These are phyloP conservation scores for Phytophthora macrochlamydospora DNA, from an alignment of 352 stramenopile genomes.

Conservation along the genomic window DNA sequence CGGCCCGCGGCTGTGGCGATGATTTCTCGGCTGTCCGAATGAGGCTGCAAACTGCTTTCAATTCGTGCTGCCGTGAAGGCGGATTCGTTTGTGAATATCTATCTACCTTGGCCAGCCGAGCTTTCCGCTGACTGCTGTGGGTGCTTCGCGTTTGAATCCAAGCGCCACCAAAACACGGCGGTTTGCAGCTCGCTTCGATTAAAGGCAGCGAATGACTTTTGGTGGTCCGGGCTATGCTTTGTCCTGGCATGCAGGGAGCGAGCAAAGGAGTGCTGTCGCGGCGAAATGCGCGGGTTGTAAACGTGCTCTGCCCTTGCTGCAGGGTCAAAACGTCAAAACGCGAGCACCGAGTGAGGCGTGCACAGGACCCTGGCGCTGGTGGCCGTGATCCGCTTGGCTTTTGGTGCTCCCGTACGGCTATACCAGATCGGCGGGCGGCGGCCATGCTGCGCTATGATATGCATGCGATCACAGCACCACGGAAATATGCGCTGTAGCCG, in stretches of 20 bases:
- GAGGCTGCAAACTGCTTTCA: not conserved
- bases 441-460: too few species aligned
- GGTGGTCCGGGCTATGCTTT: slow-evolving; percentile 5
- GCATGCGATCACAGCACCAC: too few species aligned
- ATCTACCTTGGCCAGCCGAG: not conserved
- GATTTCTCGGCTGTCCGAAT: not conserved
- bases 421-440: too few species aligned
- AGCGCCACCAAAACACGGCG: not conserved
- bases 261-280: not conserved
- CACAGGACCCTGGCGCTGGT: too few species aligned
- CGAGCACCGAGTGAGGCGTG: too few species aligned
- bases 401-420: too few species aligned
- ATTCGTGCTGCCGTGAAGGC: not conserved
- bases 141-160: not conserved
- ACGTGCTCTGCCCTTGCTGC: too few species aligned
- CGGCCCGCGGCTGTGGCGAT: not conserved
- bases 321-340: too few species aligned
- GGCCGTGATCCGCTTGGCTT: too few species aligned
- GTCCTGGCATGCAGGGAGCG: not conserved
- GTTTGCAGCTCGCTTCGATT: not conserved
- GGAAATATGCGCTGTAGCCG: too few species aligned
- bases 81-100: not conserved
- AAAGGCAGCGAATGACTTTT: not conserved
- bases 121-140: not conserved
- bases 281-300: too few species aligned